Conservation (phyloP, 805 yeast genomes). For the Saccharomyces jurei region DNA sequence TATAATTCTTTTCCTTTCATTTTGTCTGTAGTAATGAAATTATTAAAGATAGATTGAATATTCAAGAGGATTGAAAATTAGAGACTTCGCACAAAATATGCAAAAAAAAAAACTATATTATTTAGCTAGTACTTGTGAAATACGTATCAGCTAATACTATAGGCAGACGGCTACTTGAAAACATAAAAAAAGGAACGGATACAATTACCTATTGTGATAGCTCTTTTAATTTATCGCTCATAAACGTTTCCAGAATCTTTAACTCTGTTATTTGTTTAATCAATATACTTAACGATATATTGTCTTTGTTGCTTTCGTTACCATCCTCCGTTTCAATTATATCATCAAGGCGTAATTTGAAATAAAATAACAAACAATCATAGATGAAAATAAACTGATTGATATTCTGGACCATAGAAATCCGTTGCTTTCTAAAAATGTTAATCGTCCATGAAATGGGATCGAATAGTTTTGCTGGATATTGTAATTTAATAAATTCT, state of each 20-base stretch:
- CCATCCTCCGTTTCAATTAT: background rate
- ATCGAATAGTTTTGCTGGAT: constrained; percentile 32
- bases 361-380: constrained; percentile 40
- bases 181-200: background rate
- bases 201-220: background rate
- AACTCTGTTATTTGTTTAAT: constrained; percentile 8
- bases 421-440: constrained; percentile 61
- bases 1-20: background rate
- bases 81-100: background rate
- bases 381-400: constrained; percentile 70
- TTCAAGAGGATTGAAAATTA: background rate
- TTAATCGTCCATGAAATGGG: constrained; percentile 56
- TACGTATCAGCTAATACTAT: background rate
- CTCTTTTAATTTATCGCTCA: constrained; percentile 1
- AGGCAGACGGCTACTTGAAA: background rate
- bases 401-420: constrained; percentile 78
- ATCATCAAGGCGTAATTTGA: constrained; percentile 14
- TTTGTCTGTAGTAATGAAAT: background rate
- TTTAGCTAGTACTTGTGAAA: background rate
- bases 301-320: background rate
- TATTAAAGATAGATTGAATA: background rate
- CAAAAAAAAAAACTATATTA: background rate
- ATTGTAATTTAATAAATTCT: constrained; percentile 8
- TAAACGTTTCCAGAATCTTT: constrained; percentile 5
- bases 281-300: constrained; percentile 3